These are phyloP conservation scores for Elasticomyces elasticus DNA, from an alignment of 495 filamentous ascomycete genomes.

Conservation along the genomic window DNA sequence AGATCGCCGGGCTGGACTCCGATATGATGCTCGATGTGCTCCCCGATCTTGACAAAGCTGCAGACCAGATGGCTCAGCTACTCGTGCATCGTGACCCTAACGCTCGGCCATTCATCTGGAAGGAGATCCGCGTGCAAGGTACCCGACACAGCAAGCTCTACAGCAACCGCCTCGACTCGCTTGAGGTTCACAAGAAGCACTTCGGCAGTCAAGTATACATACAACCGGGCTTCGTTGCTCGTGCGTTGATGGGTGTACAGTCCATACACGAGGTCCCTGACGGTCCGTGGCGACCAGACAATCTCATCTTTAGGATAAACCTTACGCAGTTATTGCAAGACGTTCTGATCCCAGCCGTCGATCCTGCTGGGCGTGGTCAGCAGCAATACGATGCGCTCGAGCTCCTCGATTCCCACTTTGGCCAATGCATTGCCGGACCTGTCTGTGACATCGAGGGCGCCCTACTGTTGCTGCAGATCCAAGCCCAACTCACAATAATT, in stretches of 20 bases:
- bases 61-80: slow-evolving; percentile 6
- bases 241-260: slow-evolving; percentile 12
- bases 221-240: slow-evolving; percentile 13
- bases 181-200: slow-evolving; percentile 5
- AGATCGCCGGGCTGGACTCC: slow-evolving; percentile 22
- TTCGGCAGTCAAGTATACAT: slow-evolving; percentile 19
- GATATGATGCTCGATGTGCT: slow-evolving; percentile 18
- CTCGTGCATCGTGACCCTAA: slow-evolving; percentile 9
- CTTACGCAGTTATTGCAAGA: slow-evolving; percentile 15
- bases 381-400: slow-evolving; percentile 2
- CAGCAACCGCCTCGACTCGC: slow-evolving; percentile 4
- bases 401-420: slow-evolving; percentile 3
- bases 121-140: slow-evolving; percentile 10
- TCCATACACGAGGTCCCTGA: slow-evolving; percentile 5
- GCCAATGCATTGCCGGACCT: slow-evolving; percentile 6
- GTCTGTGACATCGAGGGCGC: neutral
- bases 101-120: neutral
- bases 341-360: neutral
- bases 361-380: slow-evolving; percentile 1
- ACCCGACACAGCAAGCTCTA: slow-evolving; percentile 11
- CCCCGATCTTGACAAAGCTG: slow-evolving; percentile 5
- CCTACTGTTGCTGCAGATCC: neutral
- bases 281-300: slow-evolving; percentile 20
- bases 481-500: slow-evolving; percentile 7
- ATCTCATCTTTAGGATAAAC: slow-evolving; percentile 21